Evolutionary conservation across 768 basidiomycete species (phyloP).

Genomic region (Leccinum obscurum): DNA sequence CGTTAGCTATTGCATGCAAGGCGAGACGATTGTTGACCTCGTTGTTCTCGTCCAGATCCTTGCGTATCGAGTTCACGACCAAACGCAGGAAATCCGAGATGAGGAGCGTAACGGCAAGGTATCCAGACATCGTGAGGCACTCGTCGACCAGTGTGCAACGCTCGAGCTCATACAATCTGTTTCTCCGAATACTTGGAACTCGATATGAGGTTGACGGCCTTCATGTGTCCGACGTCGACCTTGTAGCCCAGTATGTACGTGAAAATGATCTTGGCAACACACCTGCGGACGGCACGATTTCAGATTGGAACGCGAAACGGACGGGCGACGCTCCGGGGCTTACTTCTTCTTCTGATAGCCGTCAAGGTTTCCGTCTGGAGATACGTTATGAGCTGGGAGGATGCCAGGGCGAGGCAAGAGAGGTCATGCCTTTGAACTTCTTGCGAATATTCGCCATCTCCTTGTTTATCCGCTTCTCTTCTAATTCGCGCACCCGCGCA

Average conservation of each 20-base stretch:
- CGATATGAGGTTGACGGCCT: constrained; percentile 96
- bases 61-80: constrained; percentile 97
- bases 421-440: constrained; percentile 85
- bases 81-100: constrained; percentile 96
- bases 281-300: constrained; percentile 48
- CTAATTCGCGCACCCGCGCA: constrained; percentile 92
- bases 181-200: constrained; percentile 97
- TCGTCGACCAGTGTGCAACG: background rate
- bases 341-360: constrained; percentile 94
- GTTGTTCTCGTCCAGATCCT: constrained; percentile 92
- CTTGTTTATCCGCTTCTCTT: constrained; percentile 99
- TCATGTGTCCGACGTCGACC: constrained; percentile 99
- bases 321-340: constrained; percentile 27
- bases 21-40: constrained; percentile 97
- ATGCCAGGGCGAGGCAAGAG: constrained; percentile 9
- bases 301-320: constrained; percentile 14
- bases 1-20: constrained; percentile 96
- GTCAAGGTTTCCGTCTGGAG: constrained; percentile 77
- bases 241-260: constrained; percentile 99
- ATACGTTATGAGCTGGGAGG: constrained; percentile 6
- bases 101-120: constrained; percentile 92
- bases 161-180: constrained; percentile 77
- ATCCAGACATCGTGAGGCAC: constrained; percentile 47
- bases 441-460: constrained; percentile 99
- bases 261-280: constrained; percentile 98